phyloP scores from a whole-genome alignment of 495 filamentous ascomycete species.

The Hypoxylon lienhwacheense region DNA sequence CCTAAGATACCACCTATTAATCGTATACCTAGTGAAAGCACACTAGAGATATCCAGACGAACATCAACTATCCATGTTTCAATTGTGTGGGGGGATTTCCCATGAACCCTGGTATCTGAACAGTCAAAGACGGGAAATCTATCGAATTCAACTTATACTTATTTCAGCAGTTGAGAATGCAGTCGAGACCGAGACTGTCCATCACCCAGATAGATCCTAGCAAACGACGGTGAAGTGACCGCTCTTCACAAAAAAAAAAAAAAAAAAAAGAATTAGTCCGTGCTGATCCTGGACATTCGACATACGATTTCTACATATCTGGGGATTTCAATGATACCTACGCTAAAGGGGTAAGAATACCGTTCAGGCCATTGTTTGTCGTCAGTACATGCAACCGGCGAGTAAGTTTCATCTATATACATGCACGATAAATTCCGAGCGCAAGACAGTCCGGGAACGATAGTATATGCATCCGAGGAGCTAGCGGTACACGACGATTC shows the following conservation, averaged over 20 bases:
- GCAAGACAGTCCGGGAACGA: not conserved
- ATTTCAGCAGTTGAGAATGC: conserved; percentile 24
- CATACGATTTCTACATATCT: conserved; percentile 4
- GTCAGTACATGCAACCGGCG: not conserved
- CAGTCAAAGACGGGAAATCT: conserved; percentile 27
- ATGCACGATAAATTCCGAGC: not conserved
- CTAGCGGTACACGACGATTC: conserved; percentile 1
- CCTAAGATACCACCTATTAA: no score
- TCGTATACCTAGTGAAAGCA: no score
- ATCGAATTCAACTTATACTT: conserved; percentile 14
- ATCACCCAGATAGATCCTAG: conserved; percentile 8
- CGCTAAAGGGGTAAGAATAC: no score
- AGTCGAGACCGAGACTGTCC: conserved; percentile 15
- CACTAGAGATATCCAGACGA: conserved; percentile 38
- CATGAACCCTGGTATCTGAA: conserved; percentile 16
- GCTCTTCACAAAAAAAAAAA: conserved; percentile 15
- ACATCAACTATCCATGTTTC: conserved; percentile 28
- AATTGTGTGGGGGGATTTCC: conserved; percentile 25
- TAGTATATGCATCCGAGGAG: not conserved
- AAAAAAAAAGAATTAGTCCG: no score
- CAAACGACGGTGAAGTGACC: conserved; percentile 34
- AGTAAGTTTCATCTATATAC: conserved; percentile 12
- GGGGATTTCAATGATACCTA: no score
- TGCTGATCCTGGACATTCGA: conserved; percentile 10
- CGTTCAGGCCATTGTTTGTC: not conserved